Evolutionary conservation across 179 eudicot species (phyloP).

Genomic region (Beta corolliflora): DNA sequence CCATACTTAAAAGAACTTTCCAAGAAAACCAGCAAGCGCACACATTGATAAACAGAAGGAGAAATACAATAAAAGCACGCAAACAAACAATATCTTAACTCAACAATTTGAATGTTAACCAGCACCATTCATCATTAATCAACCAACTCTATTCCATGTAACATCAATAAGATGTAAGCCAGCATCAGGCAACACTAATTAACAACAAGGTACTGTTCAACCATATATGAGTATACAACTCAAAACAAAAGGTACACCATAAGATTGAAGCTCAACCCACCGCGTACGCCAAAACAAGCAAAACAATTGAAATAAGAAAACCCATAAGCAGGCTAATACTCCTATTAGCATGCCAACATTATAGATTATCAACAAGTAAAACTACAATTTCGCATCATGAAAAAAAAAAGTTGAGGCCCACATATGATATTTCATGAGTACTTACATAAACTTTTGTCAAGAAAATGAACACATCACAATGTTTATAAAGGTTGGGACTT

Average conservation of each 20-base stretch:
- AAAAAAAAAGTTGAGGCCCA: neutral
- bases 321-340: neutral
- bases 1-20: neutral
- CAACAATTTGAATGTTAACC: too few relatives aligned
- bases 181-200: slow-evolving; percentile 8
- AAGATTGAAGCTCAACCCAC: neutral
- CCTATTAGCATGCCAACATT: neutral
- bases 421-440: neutral
- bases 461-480: neutral
- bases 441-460: neutral
- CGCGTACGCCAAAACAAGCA: neutral
- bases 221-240: neutral
- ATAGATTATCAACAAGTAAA: too few relatives aligned
- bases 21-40: neutral
- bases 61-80: neutral
- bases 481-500: neutral
- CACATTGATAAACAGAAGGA: neutral
- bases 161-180: neutral
- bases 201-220: neutral
- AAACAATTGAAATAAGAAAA: neutral
- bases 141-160: neutral
- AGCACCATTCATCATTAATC: neutral
- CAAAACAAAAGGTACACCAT: neutral
- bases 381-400: too few relatives aligned
- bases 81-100: too few relatives aligned